Evolutionary conservation across 2,329 filamentous ascomycete genomes (phyloP), one percentile per base, ranked within the genome.

Genomic region (Nemania diffusa): DNA sequence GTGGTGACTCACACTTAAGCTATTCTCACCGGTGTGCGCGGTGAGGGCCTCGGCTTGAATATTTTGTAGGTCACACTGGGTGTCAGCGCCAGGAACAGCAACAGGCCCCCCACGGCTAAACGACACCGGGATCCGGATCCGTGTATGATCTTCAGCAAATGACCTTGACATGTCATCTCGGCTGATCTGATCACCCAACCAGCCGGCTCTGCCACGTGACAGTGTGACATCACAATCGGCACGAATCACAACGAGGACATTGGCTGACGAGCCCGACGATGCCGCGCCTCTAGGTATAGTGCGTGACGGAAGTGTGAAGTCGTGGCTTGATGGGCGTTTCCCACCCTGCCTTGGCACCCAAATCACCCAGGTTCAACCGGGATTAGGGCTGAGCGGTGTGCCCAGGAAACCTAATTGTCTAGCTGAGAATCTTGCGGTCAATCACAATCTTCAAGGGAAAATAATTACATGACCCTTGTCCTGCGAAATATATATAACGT

Each of bases 361-460:
- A 17, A 5, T 24, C 24, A 29, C 15, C 26, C 26, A n/a, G 48
- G 11, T 4, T n/a, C 3, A 20, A 17, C 50, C 50, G n/a, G 27
- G 50, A 29, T 53, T 24, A 53, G 15, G 26, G 50, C 17, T 53
- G 27, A 53, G 50, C 50, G 50, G 50, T 53, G 50, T 53, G 50
- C 17, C 44, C 6, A 9, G n/a, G 2, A 20, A 44, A 6, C 40
- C n/a, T 8, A 17, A 29, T n/a, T 42, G 13, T 24, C 7, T 15
- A 40, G 40, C 15, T n/a, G 7, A 6, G 24, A 24, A 29, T 57
- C 7, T 34, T 57, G 22, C 24, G 24, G 22, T 46, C 9, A 46
- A 46, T 20, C 53, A n/a, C 17, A n/a, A 4, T 6, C 55, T 56
- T 40, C 24, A 13, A 20, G 2, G n/a, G 15, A 34, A 20, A 29